Base-by-base conservation (phyloP, 495 filamentous ascomycete species). In the Hypoxylon fuscum region DNA sequence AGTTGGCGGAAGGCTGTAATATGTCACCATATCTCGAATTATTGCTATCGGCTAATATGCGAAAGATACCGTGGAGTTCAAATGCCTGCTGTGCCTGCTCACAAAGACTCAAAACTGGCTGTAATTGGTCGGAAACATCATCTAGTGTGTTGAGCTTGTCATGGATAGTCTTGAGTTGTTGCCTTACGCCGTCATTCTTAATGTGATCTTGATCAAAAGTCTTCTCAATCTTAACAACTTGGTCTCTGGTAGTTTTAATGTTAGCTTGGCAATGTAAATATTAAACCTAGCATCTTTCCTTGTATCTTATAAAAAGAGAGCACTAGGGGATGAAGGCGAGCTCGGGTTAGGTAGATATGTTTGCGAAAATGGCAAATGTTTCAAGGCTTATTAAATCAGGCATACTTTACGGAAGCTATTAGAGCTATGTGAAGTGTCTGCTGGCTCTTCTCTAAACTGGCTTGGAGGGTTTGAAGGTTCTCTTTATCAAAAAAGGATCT, bases 21-120 rank as follows among this genome's bases (percentile, higher is more conserved):
- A 48, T 14, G n/a, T 31, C 23, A 17, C 41, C 42, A 14, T 47
- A 56, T 41, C 53, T 38, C 3, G 53, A 32, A 32, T 56, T 56
- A 31, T 31, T 31, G 27, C 10, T 10, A 31, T 31, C 27, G 27
- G 27, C 4, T 10, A 31, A 31, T 10, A 31, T 10, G 5, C 10
- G 27, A 5, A 31, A 31, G 31, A 55, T 17, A 18, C 20, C 8
- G 11, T 29, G 29, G 11, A 55, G 41, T 12, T 18, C 9, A n/a
- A n/a, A n/a, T n/a, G n/a, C n/a, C n/a, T n/a, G n/a, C n/a, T n/a
- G n/a, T n/a, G n/a, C n/a, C n/a, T n/a, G n/a, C n/a, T n/a, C n/a
- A n/a, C n/a, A n/a, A n/a, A n/a, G n/a, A n/a, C n/a, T n/a, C n/a
- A n/a, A n/a, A n/a, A n/a, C n/a, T n/a, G n/a, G n/a, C n/a, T 55